These are phyloP conservation scores for Syzygium malaccense DNA, from an alignment of 441 rosid species.

Conservation along the genomic window DNA sequence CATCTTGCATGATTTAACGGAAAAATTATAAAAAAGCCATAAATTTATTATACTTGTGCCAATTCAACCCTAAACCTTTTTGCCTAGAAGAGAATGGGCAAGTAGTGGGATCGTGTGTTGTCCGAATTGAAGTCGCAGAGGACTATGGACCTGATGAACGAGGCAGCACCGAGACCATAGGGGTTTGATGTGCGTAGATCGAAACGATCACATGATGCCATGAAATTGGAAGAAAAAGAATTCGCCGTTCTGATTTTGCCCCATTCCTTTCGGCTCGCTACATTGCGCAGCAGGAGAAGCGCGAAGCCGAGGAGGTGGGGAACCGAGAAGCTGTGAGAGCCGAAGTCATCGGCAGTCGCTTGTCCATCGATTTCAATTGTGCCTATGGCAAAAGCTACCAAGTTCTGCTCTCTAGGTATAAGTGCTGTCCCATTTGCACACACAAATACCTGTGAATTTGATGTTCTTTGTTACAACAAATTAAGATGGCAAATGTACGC, in stretches of 20 bases:
- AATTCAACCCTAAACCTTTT: too few relatives aligned
- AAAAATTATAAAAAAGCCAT: too few relatives aligned
- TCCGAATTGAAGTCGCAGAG: neutral
- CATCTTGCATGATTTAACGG: too few relatives aligned
- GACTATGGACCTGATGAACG: neutral
- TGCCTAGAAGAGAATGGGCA: neutral
- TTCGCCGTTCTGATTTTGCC: too few relatives aligned
- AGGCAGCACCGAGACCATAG: neutral
- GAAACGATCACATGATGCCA: too few relatives aligned
- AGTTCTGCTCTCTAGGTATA: neutral
- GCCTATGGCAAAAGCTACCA: neutral
- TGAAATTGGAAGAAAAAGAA: too few relatives aligned
- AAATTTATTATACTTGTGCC: rapidly evolving
- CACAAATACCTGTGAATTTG: neutral
- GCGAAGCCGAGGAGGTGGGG: neutral
- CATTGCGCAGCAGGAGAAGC: neutral
- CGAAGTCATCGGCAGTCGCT: neutral
- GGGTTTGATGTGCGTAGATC: too few relatives aligned
- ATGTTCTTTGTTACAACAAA: neutral
- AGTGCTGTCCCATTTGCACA: neutral
- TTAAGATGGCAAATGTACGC: neutral
- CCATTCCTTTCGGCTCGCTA: too few relatives aligned
- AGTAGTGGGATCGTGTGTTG: neutral
- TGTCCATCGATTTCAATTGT: neutral
- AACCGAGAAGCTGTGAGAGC: neutral